phyloP scores from a whole-genome alignment of 225 moss, liverwort and hornwort genomes.

The Climacium dendroides region DNA sequence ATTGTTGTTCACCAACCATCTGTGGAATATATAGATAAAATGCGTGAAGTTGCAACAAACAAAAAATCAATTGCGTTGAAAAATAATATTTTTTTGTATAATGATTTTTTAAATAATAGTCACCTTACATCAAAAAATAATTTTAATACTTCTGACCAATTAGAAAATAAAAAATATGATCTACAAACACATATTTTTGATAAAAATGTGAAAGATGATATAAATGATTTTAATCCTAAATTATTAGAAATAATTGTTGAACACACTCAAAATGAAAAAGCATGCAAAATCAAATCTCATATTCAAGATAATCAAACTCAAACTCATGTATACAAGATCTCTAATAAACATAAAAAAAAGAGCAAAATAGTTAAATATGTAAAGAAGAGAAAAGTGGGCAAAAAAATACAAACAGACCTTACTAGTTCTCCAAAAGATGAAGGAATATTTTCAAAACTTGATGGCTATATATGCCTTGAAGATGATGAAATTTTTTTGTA shows the following conservation, averaged over 20 bases:
- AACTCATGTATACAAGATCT: neutral
- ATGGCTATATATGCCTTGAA: neutral
- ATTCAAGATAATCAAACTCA: neutral
- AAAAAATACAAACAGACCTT: neutral
- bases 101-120: neutral
- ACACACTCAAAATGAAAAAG: neutral
- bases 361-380: neutral
- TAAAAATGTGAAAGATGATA: neutral
- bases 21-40: neutral
- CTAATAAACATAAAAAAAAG: neutral
- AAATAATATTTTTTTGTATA: neutral
- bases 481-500: neutral
- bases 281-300: neutral
- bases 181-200: neutral
- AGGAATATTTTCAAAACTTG: neutral
- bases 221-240: neutral
- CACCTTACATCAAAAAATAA: neutral
- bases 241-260: neutral
- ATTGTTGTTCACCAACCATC: neutral
- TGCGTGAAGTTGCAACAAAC: neutral
- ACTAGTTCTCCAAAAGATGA: neutral
- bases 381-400: neutral
- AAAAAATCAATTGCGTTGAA: neutral
- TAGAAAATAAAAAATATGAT: neutral
- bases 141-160: neutral